These are phyloP conservation scores for Mycena crocata DNA, from an alignment of 768 basidiomycete species.

Conservation along the genomic window DNA sequence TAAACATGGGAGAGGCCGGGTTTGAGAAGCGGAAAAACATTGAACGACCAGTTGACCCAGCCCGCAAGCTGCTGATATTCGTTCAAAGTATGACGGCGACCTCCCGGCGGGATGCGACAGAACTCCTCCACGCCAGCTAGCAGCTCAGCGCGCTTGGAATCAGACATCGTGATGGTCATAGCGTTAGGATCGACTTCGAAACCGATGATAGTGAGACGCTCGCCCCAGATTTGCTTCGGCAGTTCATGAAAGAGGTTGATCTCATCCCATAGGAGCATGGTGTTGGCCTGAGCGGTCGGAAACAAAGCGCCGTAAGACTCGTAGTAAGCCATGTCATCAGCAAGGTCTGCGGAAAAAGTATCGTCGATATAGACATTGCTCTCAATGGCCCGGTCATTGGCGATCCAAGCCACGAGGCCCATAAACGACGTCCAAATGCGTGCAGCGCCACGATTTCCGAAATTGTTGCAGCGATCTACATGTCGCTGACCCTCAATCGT, in stretches of 20 bases:
- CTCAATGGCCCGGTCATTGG: slow-evolving; percentile 31
- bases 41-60: slow-evolving; percentile 53
- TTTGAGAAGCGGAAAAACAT: slow-evolving; percentile 46
- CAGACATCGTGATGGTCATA: slow-evolving; percentile 42
- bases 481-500: slow-evolving; percentile 1
- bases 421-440: slow-evolving; percentile 38
- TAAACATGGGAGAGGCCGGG: slow-evolving; percentile 45
- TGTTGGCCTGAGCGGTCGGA: slow-evolving; percentile 45
- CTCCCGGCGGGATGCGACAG: not conserved
- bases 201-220: slow-evolving; percentile 49
- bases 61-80: slow-evolving; percentile 49
- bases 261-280: slow-evolving; percentile 54
- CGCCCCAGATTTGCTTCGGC: slow-evolving; percentile 52
- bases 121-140: slow-evolving; percentile 25
- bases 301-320: slow-evolving; percentile 38
- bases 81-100: slow-evolving; percentile 28
- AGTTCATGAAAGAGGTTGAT: slow-evolving; percentile 52
- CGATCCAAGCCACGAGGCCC: slow-evolving; percentile 48
- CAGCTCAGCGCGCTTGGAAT: slow-evolving; percentile 19
- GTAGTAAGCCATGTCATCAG: slow-evolving; percentile 40
- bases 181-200: slow-evolving; percentile 48
- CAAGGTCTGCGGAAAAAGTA: slow-evolving; percentile 37
- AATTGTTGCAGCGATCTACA: slow-evolving; percentile 34
- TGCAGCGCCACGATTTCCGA: slow-evolving; percentile 22
- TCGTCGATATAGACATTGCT: slow-evolving; percentile 49